Base-by-base conservation (phyloP, 148 eudicot genomes). In the Heliamphora exappendiculata region DNA sequence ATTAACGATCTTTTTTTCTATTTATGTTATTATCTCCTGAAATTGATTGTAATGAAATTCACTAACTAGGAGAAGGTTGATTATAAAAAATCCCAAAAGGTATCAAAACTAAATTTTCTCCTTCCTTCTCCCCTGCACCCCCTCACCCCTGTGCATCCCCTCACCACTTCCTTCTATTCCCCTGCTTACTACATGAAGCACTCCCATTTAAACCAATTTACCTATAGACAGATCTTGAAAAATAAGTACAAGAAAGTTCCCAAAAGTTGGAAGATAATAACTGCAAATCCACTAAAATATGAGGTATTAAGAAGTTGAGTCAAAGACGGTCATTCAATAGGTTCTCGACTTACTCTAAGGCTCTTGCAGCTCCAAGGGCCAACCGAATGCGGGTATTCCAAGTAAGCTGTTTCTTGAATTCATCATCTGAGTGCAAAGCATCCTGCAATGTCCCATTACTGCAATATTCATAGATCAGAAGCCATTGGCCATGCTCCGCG, bases 341-440 rank as follows among this genome's bases (percentile, higher is more conserved):
- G 54, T 34, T 16, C 64, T 78, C 42, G 19, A 88, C 96, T 83
- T 89, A 95, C 98, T 92, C 97, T 71, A 95, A 83, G 71, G 97
- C 98, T 84, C 98, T 86, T 77, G 98, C 98, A 81, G 96, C 90
- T 80, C 97, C 98, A 76, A 95, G 94, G 68, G 97, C 97, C 96
- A 95, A 92, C 78, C 85, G 81, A 47, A 86, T 85, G 73, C 98
- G 98, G 49, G 81, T 82, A 82, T 85, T 87, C 98, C 98, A 95
- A 5, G 91, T 88, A 73, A 95, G 86, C 67, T 85, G 82, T 68
- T 84, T 84, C 85, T 85, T 92, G 73, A 87, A 94, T 34, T 88
- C 93, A 79, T 90, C 96, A 47, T 94, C 97, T 10, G 93, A 82
- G 84, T 95, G 94, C 81, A 92, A 78, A 60, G 96, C 92, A 78